Percentiles rank a stretch among this genome's conserved stretches.
These are phyloP conservation scores for Podaxis rugospora DNA, from an alignment of 768 basidiomycete species.

Conservation along the genomic window DNA sequence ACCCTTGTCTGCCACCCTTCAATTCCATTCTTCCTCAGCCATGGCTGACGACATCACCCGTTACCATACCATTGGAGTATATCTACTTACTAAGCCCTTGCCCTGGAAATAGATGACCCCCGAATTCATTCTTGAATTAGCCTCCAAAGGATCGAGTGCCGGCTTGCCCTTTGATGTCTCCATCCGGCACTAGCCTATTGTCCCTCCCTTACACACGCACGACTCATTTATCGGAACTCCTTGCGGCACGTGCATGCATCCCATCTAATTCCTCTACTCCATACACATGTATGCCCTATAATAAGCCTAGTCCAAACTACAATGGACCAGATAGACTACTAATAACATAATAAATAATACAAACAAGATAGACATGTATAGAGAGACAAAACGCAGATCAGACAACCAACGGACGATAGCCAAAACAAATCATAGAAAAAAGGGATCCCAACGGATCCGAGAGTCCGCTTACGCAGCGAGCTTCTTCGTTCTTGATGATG, in stretches of 20 bases:
- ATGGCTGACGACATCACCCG: neutral
- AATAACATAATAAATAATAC: constrained; percentile 13
- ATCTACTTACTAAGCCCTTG: neutral
- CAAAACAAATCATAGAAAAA: constrained; percentile 6
- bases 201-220: neutral
- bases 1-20: neutral
- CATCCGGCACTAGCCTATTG: neutral
- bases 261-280: neutral
- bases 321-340: constrained; percentile 4
- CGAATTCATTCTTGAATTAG: neutral
- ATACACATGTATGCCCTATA: neutral
- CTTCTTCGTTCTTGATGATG: constrained; percentile 29
- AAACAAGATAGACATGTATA: constrained; percentile 6
- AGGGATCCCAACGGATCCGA: constrained; percentile 7
- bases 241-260: neutral
- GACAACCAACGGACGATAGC: neutral
- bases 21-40: neutral
- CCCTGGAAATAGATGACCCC: neutral
- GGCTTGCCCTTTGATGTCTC: neutral
- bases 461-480: constrained; percentile 15
- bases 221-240: neutral
- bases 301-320: neutral
- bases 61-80: neutral
- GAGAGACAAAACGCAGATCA: neutral
- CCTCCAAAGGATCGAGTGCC: neutral